A percentile compares a stretch with the other conserved stretches of the same genome.
These are phyloP conservation scores for Alternaria novae-zelandiae DNA, from an alignment of 2,329 filamentous ascomycete genomes.

Conservation along the genomic window DNA sequence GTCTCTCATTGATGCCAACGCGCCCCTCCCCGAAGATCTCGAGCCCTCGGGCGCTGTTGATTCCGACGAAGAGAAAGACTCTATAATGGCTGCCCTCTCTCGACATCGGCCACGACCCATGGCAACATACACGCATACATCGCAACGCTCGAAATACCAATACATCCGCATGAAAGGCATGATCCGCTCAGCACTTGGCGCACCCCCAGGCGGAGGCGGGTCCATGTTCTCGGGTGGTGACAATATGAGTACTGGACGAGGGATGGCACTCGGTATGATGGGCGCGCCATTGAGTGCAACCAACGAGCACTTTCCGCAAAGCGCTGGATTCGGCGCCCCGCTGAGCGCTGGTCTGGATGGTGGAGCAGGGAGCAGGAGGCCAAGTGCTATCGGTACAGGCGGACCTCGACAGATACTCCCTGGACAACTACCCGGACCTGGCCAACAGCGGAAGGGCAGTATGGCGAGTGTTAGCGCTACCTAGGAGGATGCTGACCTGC, in stretches of 20 bases:
- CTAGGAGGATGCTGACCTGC: background rate
- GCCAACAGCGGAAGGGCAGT: constrained; percentile 6
- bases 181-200: constrained; percentile 64
- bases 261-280: constrained; percentile 41
- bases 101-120: constrained; percentile 81
- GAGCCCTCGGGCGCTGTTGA: constrained; percentile 78
- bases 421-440: constrained; percentile 33
- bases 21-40: constrained; percentile 83
- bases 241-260: constrained; percentile 28
- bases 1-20: constrained; percentile 92
- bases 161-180: constrained; percentile 69
- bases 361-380: constrained; percentile 32
- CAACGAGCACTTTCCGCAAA: constrained; percentile 39
- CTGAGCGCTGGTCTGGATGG: constrained; percentile 42
- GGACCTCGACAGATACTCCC: constrained; percentile 47
- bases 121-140: constrained; percentile 65
- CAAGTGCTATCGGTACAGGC: constrained; percentile 38
- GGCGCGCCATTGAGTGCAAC: constrained; percentile 38
- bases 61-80: constrained; percentile 90
- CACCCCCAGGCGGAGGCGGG: constrained; percentile 40
- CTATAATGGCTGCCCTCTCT: constrained; percentile 79
- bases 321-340: constrained; percentile 34
- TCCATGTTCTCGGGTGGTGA: constrained; percentile 33
- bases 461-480: constrained; percentile 1
- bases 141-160: constrained; percentile 63